A percentile compares a stretch with the other conserved stretches of the same genome.
These are phyloP conservation scores for Fusarium sp. DNA, from an alignment of 2,329 filamentous ascomycete species.

Conservation along the genomic window DNA sequence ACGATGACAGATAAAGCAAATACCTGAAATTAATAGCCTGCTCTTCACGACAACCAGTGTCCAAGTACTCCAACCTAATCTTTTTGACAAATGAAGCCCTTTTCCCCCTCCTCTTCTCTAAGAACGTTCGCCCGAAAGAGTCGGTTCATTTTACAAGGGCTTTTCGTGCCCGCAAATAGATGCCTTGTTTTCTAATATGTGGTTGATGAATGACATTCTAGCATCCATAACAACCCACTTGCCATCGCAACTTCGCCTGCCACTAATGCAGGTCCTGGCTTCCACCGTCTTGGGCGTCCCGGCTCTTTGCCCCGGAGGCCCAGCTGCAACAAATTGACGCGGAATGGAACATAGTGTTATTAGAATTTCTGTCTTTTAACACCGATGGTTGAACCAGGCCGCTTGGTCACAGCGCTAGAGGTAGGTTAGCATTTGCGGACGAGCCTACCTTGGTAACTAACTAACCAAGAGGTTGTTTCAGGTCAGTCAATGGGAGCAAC, in stretches of 20 bases:
- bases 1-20: constrained; percentile 10
- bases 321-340: constrained; percentile 35
- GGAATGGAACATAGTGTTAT: background rate
- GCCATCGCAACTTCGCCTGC: constrained; percentile 35
- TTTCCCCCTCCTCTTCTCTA: background rate
- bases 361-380: constrained; percentile 23
- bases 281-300: constrained; percentile 39
- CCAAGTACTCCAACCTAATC: background rate
- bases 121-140: background rate
- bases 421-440: constrained; percentile 41
- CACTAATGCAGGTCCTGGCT: constrained; percentile 47
- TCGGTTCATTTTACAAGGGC: background rate
- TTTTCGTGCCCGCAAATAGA: background rate
- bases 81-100: background rate
- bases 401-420: constrained; percentile 34
- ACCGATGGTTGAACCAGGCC: constrained; percentile 9
- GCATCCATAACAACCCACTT: background rate
- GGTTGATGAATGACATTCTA: background rate
- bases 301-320: constrained; percentile 32
- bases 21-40: constrained; percentile 16
- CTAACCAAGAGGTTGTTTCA: constrained; percentile 42
- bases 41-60: background rate
- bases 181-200: background rate
- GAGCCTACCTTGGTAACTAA: constrained; percentile 2
- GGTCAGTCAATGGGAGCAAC: constrained; percentile 36